phyloP scores from a whole-genome alignment of 129 eudicot genomes.

The Heracleum sosnowskyi region DNA sequence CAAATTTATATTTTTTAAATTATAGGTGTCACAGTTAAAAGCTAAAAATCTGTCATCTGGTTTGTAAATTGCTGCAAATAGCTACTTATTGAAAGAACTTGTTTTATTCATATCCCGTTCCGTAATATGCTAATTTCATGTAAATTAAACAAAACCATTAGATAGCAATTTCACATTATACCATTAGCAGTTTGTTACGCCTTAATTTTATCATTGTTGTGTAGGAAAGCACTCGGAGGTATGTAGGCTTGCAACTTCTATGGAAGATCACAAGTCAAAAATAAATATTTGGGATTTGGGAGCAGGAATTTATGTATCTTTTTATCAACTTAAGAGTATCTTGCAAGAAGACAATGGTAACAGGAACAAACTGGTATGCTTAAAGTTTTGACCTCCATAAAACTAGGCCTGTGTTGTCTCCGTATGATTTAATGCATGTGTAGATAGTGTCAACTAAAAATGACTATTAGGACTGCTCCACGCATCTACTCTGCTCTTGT shows the following conservation, averaged over 20 bases:
- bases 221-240: conserved; percentile 73
- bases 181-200: background rate
- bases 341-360: conserved; percentile 54
- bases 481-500: background rate
- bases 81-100: background rate
- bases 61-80: no score
- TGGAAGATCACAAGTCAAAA: conserved; percentile 92
- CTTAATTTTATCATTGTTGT: background rate
- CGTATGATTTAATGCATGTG: background rate
- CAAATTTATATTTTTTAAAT: no score
- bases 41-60: no score
- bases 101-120: background rate
- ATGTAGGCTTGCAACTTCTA: conserved; percentile 67
- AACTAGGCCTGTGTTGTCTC: background rate
- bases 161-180: no score
- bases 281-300: conserved; percentile 97
- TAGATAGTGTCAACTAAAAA: background rate
- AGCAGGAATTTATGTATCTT: conserved; percentile 83
- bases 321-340: conserved; percentile 53
- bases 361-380: conserved; percentile 63
- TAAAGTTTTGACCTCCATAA: background rate
- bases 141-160: no score
- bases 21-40: background rate
- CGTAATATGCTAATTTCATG: no score
- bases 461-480: background rate